Base-by-base conservation (phyloP, 129 eudicot species). In the Erigeron canadensis region DNA sequence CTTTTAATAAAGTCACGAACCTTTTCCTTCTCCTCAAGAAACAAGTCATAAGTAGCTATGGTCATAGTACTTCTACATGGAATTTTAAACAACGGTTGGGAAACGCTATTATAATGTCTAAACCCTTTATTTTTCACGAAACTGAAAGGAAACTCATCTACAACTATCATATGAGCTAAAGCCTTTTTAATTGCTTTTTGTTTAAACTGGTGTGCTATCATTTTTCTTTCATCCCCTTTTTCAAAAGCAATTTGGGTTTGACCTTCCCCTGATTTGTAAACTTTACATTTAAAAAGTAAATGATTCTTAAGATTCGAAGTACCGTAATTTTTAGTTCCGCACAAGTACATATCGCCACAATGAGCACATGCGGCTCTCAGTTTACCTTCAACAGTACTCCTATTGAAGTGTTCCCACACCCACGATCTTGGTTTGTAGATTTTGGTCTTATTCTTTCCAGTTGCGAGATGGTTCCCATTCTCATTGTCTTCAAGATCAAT, bases 151-250 rank as follows among this genome's bases (percentile, higher is more conserved):
- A 47, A n/a, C 17, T 47, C 53, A 60, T 62, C 46, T 23, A 62
- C 67, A 34, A 62, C 8, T 4, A 62, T 6, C 67, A 62, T 62
- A 12, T 62, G 45, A 13, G 45, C 12, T 39, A 62, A 62, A 62
- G 53, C 67, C 13, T 62, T 15, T n/a, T 7, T 62, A 38, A 19
- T 34, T 62, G 5, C 45, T 37, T 62, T 39, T 62, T 39, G 19
- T 34, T 37, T 45, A 62, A 38, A 62, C 18, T 62, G 37, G 5
- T 45, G 38, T 62, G 67, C 67, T 21, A 15, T 62, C 67, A 62
- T 62, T 22, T 62, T 62, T 44, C 5, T 62, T 38, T 19, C 15
- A 39, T 38, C 67, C 0, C 67, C 67, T 0, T 61, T 19, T 61
- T 61, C 44, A 37, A 37, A 61, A 28, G 66, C 13, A 61, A 61